These are phyloP conservation scores for Prosopis cineraria DNA, from an alignment of 306 rosid genomes.

Conservation along the genomic window DNA sequence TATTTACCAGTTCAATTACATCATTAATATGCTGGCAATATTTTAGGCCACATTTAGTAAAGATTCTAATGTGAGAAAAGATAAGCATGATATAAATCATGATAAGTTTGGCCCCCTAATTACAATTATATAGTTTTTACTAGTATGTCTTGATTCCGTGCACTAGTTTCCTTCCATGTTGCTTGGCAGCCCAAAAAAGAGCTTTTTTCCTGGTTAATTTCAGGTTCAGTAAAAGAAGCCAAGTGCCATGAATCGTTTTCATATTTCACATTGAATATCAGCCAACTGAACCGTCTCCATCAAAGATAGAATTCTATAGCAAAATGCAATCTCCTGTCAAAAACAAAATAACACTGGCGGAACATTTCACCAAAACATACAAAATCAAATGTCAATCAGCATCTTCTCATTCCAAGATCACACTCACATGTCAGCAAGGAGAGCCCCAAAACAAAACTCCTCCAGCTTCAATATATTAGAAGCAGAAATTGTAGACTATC, in stretches of 20 bases:
- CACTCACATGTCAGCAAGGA: background rate
- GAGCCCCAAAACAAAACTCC: background rate
- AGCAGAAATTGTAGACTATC: background rate
- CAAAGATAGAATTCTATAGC: background rate
- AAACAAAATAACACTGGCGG: background rate
- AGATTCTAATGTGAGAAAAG: background rate
- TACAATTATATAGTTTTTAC: too few relatives aligned
- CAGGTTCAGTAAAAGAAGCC: too few relatives aligned
- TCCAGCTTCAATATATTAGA: slow-evolving; percentile 24
- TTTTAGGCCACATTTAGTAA: too few relatives aligned
- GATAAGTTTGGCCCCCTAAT: too few relatives aligned
- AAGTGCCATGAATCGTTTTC: background rate
- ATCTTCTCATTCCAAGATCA: slow-evolving; percentile 20
- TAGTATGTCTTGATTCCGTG: background rate
- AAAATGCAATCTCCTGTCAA: background rate
- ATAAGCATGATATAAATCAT: background rate
- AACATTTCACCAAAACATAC: slow-evolving; percentile 26
- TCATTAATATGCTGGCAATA: too few relatives aligned
- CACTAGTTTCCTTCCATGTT: background rate
- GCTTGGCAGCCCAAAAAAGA: too few relatives aligned
- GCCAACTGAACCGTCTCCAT: slow-evolving; percentile 2
- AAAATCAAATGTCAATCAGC: background rate
- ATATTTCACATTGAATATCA: background rate
- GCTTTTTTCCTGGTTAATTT: too few relatives aligned
- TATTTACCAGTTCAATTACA: too few relatives aligned